phyloP scores from a whole-genome alignment of 2,329 filamentous ascomycete species.

The Epichloe scottii region DNA sequence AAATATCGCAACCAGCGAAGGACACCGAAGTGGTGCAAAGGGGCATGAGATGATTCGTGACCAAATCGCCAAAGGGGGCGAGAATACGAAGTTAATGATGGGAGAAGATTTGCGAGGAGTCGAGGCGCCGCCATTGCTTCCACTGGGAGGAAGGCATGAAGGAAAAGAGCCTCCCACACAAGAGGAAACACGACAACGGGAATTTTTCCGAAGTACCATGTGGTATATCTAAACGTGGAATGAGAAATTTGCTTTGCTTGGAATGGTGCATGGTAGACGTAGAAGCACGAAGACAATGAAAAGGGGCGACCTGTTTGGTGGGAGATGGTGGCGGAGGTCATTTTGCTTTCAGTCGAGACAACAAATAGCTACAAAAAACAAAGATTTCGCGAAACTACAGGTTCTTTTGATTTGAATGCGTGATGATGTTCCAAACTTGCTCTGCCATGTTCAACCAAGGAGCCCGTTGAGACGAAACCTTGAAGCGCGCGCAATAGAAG shows the following conservation, averaged over 20 bases:
- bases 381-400: background rate
- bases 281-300: conserved; percentile 10
- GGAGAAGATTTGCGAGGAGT: conserved; percentile 10
- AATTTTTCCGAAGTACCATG: conserved; percentile 28
- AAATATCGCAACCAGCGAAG: conserved; percentile 30
- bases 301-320: conserved; percentile 24
- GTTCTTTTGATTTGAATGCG: no score
- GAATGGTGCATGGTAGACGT: conserved; percentile 3
- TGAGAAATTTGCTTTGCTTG: background rate
- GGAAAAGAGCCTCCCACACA: conserved; percentile 11
- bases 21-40: conserved; percentile 31
- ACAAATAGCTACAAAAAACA: background rate
- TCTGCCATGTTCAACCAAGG: no score
- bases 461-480: no score
- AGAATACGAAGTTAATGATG: conserved; percentile 4
- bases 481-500: no score
- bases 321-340: conserved; percentile 22
- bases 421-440: no score
- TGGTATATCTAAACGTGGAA: conserved; percentile 26
- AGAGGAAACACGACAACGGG: conserved; percentile 20
- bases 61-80: conserved; percentile 26
- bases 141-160: conserved; percentile 16
- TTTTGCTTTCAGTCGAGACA: conserved; percentile 6
- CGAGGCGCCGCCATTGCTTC: conserved; percentile 19
- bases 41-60: conserved; percentile 27